Base-by-base conservation (phyloP, 2,329 filamentous ascomycete species). In the Clonostachys chloroleuca region DNA sequence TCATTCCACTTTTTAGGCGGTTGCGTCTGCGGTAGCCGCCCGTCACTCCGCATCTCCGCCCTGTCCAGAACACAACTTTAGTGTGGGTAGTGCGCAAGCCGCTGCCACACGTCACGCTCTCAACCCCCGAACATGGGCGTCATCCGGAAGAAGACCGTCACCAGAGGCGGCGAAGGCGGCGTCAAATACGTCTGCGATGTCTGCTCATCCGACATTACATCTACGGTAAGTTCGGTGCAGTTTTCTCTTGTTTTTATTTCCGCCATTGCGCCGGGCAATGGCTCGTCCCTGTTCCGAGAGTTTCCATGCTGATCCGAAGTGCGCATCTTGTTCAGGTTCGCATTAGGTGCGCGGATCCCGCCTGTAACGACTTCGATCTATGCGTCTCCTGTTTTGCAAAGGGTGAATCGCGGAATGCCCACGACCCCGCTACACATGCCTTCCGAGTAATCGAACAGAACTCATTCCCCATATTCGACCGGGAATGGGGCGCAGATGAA, bases 171-270 rank as follows among this genome's bases (percentile, higher is more conserved):
- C 45, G 90, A 96, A 64, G 91, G 88, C 43, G 89, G 89, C 53
- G 88, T 91, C 34, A 96, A 97, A 66, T 99, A 95, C 66, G 90
- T 97, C 55, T 99, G 94, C 74, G 95, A 99, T 67, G 86, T 95
- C 49, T 99, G 94, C 67, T 95, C 90, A 41, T 89, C 89, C 49
- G 94, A 99, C 66, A 95, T 99, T 56, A 99, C 94, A 42, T 94
- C 92, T 6, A 99, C 94, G 42, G 94, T 95, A 78, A 61, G 86
- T 76, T 18, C 43, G 48, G 42, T 46, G 47, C 34, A 42, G 42
- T 43, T 39, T 43, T 46, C 40, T 47, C 36, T 40, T 39, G 24
- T 44, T 36, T 34, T 42, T 49, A 45, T 33, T 46, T 17, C 24
- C 39, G 42, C 48, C 6, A 20, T 47, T 30, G 24, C 24, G 24